A percentile compares a stretch with the other conserved stretches of the same genome.
phyloP scores from a whole-genome alignment of 2,329 filamentous ascomycete genomes.

The Paradendryphiella salina region DNA sequence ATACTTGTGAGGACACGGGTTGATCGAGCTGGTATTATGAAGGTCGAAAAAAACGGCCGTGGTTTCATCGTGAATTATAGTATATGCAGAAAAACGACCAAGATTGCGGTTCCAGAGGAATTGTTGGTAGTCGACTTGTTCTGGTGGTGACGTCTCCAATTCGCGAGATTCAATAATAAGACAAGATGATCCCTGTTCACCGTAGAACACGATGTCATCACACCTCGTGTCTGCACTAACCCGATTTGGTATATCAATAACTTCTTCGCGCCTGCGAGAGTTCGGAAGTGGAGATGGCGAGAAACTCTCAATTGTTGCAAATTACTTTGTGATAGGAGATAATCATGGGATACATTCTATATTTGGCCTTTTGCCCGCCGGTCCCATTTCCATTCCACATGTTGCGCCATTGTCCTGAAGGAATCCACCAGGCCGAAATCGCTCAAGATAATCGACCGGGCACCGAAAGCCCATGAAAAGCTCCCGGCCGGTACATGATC shows the following conservation, averaged over 20 bases:
- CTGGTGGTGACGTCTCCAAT: slow-evolving; percentile 22
- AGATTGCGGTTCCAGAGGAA: background rate
- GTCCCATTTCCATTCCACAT: background rate
- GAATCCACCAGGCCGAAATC: slow-evolving; percentile 1
- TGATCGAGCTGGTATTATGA: slow-evolving; percentile 2
- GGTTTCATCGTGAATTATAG: slow-evolving; percentile 26
- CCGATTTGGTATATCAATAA: slow-evolving; percentile 3
- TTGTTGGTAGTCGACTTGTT: background rate
- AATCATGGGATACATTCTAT: background rate
- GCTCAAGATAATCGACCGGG: slow-evolving; percentile 2
- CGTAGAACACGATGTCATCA: slow-evolving; percentile 36
- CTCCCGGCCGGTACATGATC: slow-evolving; percentile 10
- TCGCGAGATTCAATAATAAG: slow-evolving; percentile 12
- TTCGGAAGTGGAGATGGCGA: background rate
- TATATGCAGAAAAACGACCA: background rate
- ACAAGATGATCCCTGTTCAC: slow-evolving; percentile 18
- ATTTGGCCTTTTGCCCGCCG: background rate
- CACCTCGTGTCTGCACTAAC: slow-evolving; percentile 28
- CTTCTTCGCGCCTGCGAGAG: background rate
- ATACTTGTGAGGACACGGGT: slow-evolving; percentile 1
- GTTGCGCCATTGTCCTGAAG: slow-evolving; percentile 1
- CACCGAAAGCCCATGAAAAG: background rate
- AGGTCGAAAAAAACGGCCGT: slow-evolving; percentile 19
- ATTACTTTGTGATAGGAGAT: background rate
- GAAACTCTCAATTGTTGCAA: background rate